Base-by-base conservation (phyloP, 2,329 filamentous ascomycete genomes). In the Teratosphaeriaceae sp. region DNA sequence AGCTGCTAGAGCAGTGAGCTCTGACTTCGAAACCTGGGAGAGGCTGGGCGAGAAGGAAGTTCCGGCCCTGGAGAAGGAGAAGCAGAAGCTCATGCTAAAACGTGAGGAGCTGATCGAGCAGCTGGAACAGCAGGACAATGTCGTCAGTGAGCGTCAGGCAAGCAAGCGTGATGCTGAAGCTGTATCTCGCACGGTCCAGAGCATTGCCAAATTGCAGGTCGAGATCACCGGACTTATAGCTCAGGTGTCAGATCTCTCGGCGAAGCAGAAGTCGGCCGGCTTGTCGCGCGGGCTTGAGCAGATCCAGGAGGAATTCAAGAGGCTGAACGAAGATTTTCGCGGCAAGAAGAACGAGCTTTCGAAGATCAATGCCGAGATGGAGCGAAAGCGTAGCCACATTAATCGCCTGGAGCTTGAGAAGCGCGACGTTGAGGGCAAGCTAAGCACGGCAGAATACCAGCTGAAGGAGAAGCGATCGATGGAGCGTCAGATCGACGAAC, bases 401-500 rank as follows among this genome's bases (percentile, higher is more conserved):
- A 84, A 75, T 49, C 45, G 47, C 3, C 70, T 73, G 13, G 88
- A 96, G 64, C 72, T 92, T 3, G 82, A 92, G 58, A 75, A 81
- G 46, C 83, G 85, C 56, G 85, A 94, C 63, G 69, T 85, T 30
- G 79, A 76, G 47, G 84, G 82, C 58, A 84, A 84, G 51, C 73
- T 96, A 40, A 82, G 75, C 53, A 78, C 76, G 40, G 79, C 84
- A 1, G 74, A 76, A 37, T 82, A 84, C 45, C 81, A 89, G 55
- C 72, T 97, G 20, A 88, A 94, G 61, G 88, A 86, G 65, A 95
- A 89, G 68, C 74, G 76, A 29, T 75, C 78, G 33, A 71, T 95
- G 18, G 71, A 79, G 48, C 69, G 71, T 30, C 85, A 88, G 49
- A 79, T 97, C 23, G 79, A 87, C 46, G 77, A 84, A 43, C 75